Base-by-base conservation (phyloP, 352 stramenopile genomes). In the Paralagenidium karlingii region DNA sequence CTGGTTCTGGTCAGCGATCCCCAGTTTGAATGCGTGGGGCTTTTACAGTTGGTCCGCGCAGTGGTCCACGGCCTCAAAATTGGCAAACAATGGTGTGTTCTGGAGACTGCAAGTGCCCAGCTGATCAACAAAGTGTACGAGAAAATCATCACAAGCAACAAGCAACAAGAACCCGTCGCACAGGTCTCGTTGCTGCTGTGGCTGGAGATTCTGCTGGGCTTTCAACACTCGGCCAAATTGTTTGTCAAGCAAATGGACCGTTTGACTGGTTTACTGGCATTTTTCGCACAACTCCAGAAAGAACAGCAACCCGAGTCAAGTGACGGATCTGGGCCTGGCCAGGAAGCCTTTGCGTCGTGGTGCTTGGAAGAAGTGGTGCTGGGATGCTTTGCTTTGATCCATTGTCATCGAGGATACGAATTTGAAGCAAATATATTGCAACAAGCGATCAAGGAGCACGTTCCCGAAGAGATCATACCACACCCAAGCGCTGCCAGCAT, bases 351-450 rank as follows among this genome's bases (percentile, higher is more conserved):
- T n/a, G n/a, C n/a, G n/a, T n/a, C n/a, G n/a, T n/a, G n/a, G n/a
- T n/a, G n/a, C n/a, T n/a, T 44, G 59, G 32, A 33, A 27, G 8
- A 51, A 8, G 58, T 84, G 2, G 21, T 82, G 1, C 40, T 77
- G 25, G 46, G 56, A 3, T 67, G 59, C 25, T 55, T 55, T 9
- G 66, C 75, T 4, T 48, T 89, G 18, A 53, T 67, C 22, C 68
- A 89, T 46, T 71, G 53, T 15, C 69, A 86, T 48, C 52, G 75
- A 28, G 71, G 67, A 3, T 85, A 86, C 38, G 73, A 86, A 45
- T 43, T 42, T 9, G 71, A 89, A 38, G 53, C 47, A 5, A 60
- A 58, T 25, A 53, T 43, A 9, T 49, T 89, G 21, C 45, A 61
- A 34, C 30, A 56, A 33, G 62, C 53, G 8, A 47, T 89, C 22